Percentiles rank a stretch among this genome's conserved stretches.
These are phyloP conservation scores for Botrytis elliptica DNA, from an alignment of 2,329 filamentous ascomycete species.

Conservation along the genomic window DNA sequence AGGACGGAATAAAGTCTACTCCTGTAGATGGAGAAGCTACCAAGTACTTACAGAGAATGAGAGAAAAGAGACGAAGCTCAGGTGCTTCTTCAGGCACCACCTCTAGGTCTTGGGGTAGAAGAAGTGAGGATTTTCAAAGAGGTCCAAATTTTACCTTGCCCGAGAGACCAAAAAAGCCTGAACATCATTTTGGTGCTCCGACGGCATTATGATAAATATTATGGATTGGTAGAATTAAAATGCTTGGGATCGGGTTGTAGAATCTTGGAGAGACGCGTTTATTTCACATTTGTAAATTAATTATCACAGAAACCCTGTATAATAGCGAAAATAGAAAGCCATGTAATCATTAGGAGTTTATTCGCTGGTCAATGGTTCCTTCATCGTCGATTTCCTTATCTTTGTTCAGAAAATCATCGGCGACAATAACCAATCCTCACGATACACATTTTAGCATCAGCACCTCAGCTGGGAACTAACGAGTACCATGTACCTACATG, in stretches of 20 bases:
- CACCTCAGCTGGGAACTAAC: not conserved
- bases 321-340: not conserved
- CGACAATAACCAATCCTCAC: not conserved
- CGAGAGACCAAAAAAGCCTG: not conserved
- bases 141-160: not conserved
- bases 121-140: not conserved
- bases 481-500: not conserved
- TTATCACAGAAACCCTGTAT: not conserved
- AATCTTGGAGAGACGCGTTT: not conserved
- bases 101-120: not conserved
- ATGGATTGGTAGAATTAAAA: not conserved
- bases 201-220: not conserved
- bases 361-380: not conserved
- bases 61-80: constrained; percentile 15
- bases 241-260: not conserved
- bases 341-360: not conserved
- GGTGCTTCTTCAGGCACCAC: not conserved
- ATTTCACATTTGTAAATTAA: not conserved
- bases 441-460: not conserved
- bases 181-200: not conserved
- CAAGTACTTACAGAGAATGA: constrained; percentile 13
- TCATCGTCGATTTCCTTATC: not conserved
- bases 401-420: not conserved
- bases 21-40: constrained; percentile 17
- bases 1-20: not conserved